Evolutionary conservation across 768 basidiomycete genomes (phyloP).

Genomic region (Plicaturopsis crispa): DNA sequence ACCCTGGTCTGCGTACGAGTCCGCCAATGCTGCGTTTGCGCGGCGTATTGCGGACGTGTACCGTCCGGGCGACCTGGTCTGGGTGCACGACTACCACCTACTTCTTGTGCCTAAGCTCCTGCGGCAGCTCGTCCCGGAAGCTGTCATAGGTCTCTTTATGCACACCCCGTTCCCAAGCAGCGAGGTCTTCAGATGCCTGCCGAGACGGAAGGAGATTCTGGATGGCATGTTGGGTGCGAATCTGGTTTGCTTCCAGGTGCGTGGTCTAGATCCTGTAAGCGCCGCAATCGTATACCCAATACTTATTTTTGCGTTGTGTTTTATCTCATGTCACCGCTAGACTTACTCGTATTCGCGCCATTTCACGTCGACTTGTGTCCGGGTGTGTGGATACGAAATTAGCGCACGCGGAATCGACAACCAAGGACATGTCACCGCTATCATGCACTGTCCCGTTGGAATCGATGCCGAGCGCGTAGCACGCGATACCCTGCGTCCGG

Average conservation of each 20-base stretch:
- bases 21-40: conserved; percentile 83
- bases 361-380: conserved; percentile 90
- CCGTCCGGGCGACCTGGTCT: conserved; percentile 84
- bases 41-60: conserved; percentile 67
- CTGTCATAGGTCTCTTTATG: conserved; percentile 85
- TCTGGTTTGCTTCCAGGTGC: conserved; percentile 86
- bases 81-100: conserved; percentile 95
- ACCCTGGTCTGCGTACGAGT: conserved; percentile 73
- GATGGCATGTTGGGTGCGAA: conserved; percentile 98
- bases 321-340: conserved; percentile 17
- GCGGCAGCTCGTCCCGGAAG: conserved; percentile 60
- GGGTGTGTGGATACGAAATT: conserved; percentile 93
- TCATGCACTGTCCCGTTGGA: conserved; percentile 92
- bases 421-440: conserved; percentile 73
- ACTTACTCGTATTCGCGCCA: conserved; percentile 95
- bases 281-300: too few species aligned
- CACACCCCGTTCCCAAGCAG: conserved; percentile 98
- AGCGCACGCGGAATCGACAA: conserved; percentile 70
- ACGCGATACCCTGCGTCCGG: conserved; percentile 68
- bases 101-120: conserved; percentile 84
- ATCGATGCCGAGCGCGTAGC: conserved; percentile 89
- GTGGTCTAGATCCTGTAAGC: conserved; percentile 7
- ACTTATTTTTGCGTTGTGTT: background rate
- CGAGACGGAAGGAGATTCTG: conserved; percentile 86
- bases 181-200: conserved; percentile 92